Evolutionary conservation across 768 basidiomycete species (phyloP), one percentile per base, ranked within the genome.

Genomic region (Glaciozyma martinii): DNA sequence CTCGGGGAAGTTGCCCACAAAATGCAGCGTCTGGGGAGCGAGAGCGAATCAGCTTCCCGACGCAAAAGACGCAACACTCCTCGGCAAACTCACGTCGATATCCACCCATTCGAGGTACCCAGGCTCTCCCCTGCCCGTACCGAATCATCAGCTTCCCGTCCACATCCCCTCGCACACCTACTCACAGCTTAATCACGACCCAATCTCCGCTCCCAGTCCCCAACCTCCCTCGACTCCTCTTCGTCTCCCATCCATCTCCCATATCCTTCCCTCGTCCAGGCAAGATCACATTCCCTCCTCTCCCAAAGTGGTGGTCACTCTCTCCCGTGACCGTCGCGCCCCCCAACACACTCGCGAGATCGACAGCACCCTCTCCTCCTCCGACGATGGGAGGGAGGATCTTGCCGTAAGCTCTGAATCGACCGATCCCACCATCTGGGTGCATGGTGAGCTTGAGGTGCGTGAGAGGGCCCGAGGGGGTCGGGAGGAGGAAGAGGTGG

Each of bases 191-290:
- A 62, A 94, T 85, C 64, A 97, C 82, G 7, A 83, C 89, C 89
- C 90, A 97, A 72, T 98, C 93, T 55, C 84, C 88, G 77, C 92
- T 91, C 46, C 82, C 90, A 60, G 82, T 81, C 50, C 78, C 80
- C 2, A 66, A 32, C 53, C 66, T 13, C 5, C 66, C 64, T 60
- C 89, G 81, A 73, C 88, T 93, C 66, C 95, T 81, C 75, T 88
- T 90, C 5, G 94, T 98, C 78, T 99, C 95, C 95, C 95, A 99
- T 6, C 95, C 95, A 74, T 95, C 93, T 7, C 92, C 85, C 91
- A 99, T 99, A 47, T 73, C 70, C 66, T 66, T 69, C 78, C 86
- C 94, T 76, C 93, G 78, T 33, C 94, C 94, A 1, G 94, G 93
- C 46, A 95, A 79, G 55, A 97, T 84, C 66, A 99, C 78, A 76